Percentiles rank a stretch among this genome's conserved stretches.
Conservation (phyloP, 225 moss, liverwort and hornwort species). For the Sphagnum tenellum region DNA sequence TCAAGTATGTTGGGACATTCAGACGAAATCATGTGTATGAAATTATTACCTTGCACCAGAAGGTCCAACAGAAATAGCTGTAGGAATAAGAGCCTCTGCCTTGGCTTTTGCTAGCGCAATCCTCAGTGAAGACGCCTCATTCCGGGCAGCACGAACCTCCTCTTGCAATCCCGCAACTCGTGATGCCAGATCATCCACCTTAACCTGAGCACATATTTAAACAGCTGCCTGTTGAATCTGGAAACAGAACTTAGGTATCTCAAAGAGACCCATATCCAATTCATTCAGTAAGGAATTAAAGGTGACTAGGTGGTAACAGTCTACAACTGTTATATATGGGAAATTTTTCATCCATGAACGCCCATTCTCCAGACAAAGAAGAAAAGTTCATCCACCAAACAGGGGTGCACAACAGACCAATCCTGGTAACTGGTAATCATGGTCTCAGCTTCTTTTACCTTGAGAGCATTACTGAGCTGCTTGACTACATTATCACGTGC, state of each 20-base stretch:
- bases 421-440: no score
- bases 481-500: slow-evolving; percentile 64
- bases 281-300: no score
- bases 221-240: no score
- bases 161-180: slow-evolving; percentile 79
- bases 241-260: no score
- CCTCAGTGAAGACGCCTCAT: slow-evolving; percentile 61
- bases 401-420: background rate
- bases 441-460: slow-evolving; percentile 23
- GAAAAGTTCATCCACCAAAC: no score
- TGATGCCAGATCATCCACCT: slow-evolving; percentile 61
- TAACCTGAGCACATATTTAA: slow-evolving; percentile 35
- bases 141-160: slow-evolving; percentile 59
- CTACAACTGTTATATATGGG: no score
- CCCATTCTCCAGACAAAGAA: no score
- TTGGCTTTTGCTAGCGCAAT: slow-evolving; percentile 63
- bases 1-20: no score
- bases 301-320: no score
- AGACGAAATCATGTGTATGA: background rate
- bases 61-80: slow-evolving; percentile 40
- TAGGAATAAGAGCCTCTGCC: slow-evolving; percentile 44
- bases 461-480: slow-evolving; percentile 61
- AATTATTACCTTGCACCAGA: slow-evolving; percentile 45
- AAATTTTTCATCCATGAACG: no score
- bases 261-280: no score